A percentile compares a stretch with the other conserved stretches of the same genome.
Evolutionary conservation across 441 rosid species (phyloP).

Genomic region (Sinapis alba): DNA sequence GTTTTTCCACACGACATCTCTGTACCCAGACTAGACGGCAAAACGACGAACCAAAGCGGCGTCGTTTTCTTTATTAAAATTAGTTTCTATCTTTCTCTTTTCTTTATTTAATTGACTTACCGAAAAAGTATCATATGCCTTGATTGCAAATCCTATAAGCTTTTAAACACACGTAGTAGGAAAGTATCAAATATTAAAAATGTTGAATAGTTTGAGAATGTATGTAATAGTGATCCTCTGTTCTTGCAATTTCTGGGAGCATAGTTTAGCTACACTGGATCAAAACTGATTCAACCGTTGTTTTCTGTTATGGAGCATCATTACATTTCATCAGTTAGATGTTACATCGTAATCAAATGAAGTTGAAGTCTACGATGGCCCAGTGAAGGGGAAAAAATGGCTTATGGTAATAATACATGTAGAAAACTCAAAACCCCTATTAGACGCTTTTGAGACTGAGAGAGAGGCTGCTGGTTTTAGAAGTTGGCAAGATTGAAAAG

Average conservation of each 20-base stretch:
- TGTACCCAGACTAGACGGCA: slow-evolving; percentile 15
- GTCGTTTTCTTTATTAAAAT: slow-evolving; percentile 21
- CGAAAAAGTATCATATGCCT: neutral
- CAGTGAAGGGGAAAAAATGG: neutral
- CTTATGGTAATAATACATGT: neutral
- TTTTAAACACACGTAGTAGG: neutral
- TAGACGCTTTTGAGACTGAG: neutral
- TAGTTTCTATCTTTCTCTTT: neutral
- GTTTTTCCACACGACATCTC: slow-evolving; percentile 37
- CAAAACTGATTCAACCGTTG: slow-evolving; percentile 65
- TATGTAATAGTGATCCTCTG: neutral
- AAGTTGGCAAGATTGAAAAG: slow-evolving; percentile 33
- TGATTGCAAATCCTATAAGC: neutral
- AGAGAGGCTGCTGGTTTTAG: neutral
- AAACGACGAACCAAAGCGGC: slow-evolving; percentile 25
- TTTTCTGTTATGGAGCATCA: neutral
- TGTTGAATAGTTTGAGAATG: neutral
- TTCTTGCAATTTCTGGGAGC: slow-evolving; percentile 69
- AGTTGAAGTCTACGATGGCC: neutral
- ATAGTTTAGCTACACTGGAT: slow-evolving; percentile 46
- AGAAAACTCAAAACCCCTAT: neutral
- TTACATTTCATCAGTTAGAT: neutral
- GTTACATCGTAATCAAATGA: neutral
- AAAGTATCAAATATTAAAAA: neutral
- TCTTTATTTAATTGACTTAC: neutral